Conservation (phyloP, 2,329 filamentous ascomycete genomes). For the Alternaria gansuensis region DNA sequence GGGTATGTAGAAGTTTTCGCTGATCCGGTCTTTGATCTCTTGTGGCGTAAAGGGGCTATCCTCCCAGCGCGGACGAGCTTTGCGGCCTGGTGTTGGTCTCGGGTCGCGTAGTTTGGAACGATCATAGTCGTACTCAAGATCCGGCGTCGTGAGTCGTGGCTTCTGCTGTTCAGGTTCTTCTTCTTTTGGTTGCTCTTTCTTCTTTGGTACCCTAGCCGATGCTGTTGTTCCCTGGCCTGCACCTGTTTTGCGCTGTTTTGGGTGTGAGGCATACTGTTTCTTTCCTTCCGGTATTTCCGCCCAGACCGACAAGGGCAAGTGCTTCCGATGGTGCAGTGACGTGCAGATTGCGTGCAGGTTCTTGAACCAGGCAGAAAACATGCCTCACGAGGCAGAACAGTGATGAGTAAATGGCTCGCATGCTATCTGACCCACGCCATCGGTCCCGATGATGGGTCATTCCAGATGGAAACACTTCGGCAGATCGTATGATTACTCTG, state of each 20-base stretch:
- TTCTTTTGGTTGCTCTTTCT: background rate
- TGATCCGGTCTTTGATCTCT: background rate
- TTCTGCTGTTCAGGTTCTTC: slow-evolving; percentile 6
- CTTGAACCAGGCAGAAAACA: slow-evolving; percentile 5
- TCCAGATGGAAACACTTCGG: background rate
- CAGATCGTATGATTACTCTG: background rate
- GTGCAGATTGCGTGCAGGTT: slow-evolving; percentile 4
- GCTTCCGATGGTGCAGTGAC: background rate
- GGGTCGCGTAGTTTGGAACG: slow-evolving; percentile 15
- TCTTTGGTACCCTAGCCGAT: background rate
- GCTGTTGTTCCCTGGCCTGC: background rate
- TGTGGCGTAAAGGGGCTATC: background rate
- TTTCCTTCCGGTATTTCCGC: background rate
- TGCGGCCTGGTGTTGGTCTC: background rate
- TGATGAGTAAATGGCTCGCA: background rate
- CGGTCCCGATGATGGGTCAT: background rate
- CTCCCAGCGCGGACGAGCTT: background rate
- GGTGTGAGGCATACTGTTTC: slow-evolving; percentile 1
- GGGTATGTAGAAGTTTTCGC: background rate
- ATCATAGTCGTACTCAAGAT: slow-evolving; percentile 21
- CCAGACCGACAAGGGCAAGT: background rate
- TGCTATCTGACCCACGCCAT: background rate
- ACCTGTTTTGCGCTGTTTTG: background rate
- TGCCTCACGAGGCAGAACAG: slow-evolving; percentile 9
- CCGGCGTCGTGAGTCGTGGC: slow-evolving; percentile 15